phyloP scores from a whole-genome alignment of 2,329 filamentous ascomycete species.

The Sarocladium brachiariae region DNA sequence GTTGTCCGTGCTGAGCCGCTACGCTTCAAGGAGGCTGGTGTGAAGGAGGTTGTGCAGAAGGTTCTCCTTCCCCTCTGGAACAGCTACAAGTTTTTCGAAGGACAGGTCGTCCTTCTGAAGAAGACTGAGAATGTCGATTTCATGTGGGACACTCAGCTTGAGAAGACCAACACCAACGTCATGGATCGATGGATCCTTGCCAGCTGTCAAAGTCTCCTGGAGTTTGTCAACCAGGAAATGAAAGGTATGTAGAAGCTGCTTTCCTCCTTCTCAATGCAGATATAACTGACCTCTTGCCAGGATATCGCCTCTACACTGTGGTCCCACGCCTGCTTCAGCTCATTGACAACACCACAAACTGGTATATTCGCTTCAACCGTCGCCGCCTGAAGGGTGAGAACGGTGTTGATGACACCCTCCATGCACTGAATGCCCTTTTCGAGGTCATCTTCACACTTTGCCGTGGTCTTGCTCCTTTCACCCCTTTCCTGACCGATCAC shows the following conservation, averaged over 20 bases:
- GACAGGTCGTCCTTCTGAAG: conserved; percentile 77
- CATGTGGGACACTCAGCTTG: conserved; percentile 68
- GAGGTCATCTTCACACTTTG: conserved; percentile 88
- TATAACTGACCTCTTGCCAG: conserved; percentile 23
- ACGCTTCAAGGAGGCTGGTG: conserved; percentile 83
- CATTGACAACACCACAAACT: conserved; percentile 96
- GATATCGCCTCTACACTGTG: conserved; percentile 80
- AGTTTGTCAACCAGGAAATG: conserved; percentile 94
- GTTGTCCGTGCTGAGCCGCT: conserved; percentile 88
- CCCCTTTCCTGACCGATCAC: conserved; percentile 89
- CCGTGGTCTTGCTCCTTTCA: conserved; percentile 86
- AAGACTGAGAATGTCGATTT: conserved; percentile 76
- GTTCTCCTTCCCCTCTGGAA: conserved; percentile 92
- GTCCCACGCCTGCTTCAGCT: conserved; percentile 75
- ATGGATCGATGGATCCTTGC: conserved; percentile 97
- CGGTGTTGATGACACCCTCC: conserved; percentile 75
- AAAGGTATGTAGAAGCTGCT: conserved; percentile 43
- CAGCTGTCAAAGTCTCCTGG: conserved; percentile 81
- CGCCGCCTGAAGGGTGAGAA: conserved; percentile 86
- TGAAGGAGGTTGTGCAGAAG: conserved; percentile 91
- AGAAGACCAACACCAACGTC: conserved; percentile 75
- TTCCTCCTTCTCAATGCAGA: conserved; percentile 6
- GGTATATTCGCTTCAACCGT: conserved; percentile 95
- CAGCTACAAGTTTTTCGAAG: conserved; percentile 93
- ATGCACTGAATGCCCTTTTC: conserved; percentile 89